Evolutionary conservation across 495 filamentous ascomycete species (phyloP).

Genomic region (Penicillium canescens): DNA sequence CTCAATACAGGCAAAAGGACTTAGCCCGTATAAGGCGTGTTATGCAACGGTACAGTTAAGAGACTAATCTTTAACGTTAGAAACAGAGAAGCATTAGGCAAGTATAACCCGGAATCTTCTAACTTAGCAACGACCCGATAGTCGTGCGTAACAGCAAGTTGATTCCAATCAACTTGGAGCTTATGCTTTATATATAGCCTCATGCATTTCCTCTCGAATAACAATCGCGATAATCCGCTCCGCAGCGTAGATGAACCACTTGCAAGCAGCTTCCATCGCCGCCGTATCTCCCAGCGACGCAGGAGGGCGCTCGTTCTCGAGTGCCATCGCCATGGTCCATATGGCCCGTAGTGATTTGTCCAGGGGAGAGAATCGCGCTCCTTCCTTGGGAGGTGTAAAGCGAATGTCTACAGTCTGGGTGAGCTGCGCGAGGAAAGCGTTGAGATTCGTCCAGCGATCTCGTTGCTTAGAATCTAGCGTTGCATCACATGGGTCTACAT

Average conservation of each 20-base stretch:
- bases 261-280: constrained; percentile 3
- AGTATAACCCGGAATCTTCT: too few species aligned
- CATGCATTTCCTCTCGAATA: too few species aligned
- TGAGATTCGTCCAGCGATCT: constrained; percentile 3
- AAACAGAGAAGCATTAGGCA: too few species aligned
- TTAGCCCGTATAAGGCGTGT: too few species aligned
- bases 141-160: too few species aligned
- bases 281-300: neutral
- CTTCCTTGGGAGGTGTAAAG: neutral
- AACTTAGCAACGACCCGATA: too few species aligned
- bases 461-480: neutral
- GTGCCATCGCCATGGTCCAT: neutral
- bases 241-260: constrained; percentile 3
- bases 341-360: constrained; percentile 4
- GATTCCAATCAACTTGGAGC: too few species aligned
- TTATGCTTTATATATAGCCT: too few species aligned
- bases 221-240: too few species aligned
- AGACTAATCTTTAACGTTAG: too few species aligned
- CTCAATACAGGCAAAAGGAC: too few species aligned
- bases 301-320: constrained; percentile 4
- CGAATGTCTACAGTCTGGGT: neutral
- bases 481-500: constrained; percentile 1
- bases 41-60: too few species aligned
- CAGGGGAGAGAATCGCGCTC: neutral
- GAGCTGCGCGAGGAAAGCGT: constrained; percentile 6